Evolutionary conservation across 768 basidiomycete species (phyloP).

Genomic region (Lactarius akahatsu): DNA sequence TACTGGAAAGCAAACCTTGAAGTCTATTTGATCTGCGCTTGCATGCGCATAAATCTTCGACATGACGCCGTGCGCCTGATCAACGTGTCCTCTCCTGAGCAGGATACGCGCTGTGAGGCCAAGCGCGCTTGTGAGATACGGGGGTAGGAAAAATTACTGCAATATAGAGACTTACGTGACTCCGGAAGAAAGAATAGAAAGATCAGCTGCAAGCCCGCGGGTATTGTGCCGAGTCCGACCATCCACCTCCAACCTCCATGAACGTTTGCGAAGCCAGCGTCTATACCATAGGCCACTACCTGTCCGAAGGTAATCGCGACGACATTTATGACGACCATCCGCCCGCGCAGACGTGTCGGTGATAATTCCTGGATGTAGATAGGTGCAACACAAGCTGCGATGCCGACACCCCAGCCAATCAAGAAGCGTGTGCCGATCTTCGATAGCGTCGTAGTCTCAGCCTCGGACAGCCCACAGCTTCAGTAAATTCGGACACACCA

Average conservation of each 20-base stretch:
- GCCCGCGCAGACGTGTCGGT: constrained; percentile 68
- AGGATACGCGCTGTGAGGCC: constrained; percentile 56
- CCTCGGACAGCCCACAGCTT: neutral
- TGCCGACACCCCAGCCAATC: constrained; percentile 70
- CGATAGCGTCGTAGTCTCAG: neutral
- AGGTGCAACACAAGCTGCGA: constrained; percentile 76
- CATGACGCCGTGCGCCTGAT: constrained; percentile 54
- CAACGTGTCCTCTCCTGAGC: constrained; percentile 52
- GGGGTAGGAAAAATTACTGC: neutral
- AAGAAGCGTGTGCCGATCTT: constrained; percentile 76
- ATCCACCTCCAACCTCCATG: constrained; percentile 78
- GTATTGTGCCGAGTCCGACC: constrained; percentile 73
- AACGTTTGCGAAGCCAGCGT: constrained; percentile 60
- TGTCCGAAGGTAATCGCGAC: constrained; percentile 81
- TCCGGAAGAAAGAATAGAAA: constrained; percentile 71
- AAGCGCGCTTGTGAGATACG: neutral
- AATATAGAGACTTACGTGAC: constrained; percentile 57
- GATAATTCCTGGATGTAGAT: constrained; percentile 84
- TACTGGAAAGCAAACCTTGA: constrained; percentile 46
- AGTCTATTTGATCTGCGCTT: constrained; percentile 49
- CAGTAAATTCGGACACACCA: constrained; percentile 44
- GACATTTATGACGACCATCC: constrained; percentile 81
- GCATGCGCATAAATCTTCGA: constrained; percentile 69
- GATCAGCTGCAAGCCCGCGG: constrained; percentile 61
- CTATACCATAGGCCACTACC: constrained; percentile 75